phyloP scores from a whole-genome alignment of 805 yeast species.

The Candida multigemmis region DNA sequence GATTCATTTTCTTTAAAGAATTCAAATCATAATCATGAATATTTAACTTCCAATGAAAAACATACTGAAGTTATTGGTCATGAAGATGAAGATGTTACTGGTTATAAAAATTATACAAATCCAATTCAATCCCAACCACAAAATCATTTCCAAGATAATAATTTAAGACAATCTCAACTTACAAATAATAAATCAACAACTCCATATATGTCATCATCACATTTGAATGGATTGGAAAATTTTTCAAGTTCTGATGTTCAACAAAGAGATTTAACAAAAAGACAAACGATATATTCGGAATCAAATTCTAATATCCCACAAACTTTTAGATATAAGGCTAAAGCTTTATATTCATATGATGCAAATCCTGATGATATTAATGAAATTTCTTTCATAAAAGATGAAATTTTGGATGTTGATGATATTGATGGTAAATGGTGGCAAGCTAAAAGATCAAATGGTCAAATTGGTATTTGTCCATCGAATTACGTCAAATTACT shows the following conservation, averaged over 20 bases:
- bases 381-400: conserved; percentile 84
- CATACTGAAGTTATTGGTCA: too few species aligned
- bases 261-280: conserved; percentile 20
- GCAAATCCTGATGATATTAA: conserved; percentile 91
- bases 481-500: conserved; percentile 82
- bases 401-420: conserved; percentile 84
- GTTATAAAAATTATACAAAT: not conserved
- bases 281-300: conserved; percentile 12
- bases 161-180: conserved; percentile 26
- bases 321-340: conserved; percentile 71
- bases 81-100: not conserved
- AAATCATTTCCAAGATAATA: conserved; percentile 24
- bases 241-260: conserved; percentile 28
- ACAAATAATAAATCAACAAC: conserved; percentile 18
- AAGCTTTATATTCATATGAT: conserved; percentile 76
- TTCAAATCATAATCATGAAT: conserved; percentile 23
- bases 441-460: conserved; percentile 87
- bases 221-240: conserved; percentile 55
- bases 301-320: conserved; percentile 12
- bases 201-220: conserved; percentile 42
- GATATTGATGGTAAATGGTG: conserved; percentile 97
- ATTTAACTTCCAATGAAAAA: conserved; percentile 17
- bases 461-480: conserved; percentile 95
- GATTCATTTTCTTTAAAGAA: conserved; percentile 69
- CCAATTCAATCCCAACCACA: too few species aligned